Conservation (phyloP, 805 yeast genomes). For the Cyberlindnera petersonii region DNA sequence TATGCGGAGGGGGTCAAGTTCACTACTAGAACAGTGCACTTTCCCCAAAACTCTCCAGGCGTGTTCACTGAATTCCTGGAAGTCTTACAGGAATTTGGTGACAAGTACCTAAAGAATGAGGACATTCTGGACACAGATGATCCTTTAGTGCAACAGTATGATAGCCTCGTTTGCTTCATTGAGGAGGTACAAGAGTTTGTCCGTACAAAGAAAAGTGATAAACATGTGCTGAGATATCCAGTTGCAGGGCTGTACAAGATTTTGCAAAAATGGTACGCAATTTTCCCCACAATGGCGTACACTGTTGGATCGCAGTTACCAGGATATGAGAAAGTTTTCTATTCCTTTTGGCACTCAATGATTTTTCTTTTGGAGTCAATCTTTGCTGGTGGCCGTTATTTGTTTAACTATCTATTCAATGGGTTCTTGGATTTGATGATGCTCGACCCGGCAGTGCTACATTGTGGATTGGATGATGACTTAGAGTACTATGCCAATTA, state of each 20-base stretch:
- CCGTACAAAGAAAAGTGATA: constrained; percentile 7
- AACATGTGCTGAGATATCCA: constrained; percentile 21
- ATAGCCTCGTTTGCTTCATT: constrained; percentile 8
- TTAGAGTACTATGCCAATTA: constrained; percentile 17
- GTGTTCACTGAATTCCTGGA: constrained; percentile 21
- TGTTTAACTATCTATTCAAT: constrained; percentile 21
- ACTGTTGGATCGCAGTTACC: constrained; percentile 12
- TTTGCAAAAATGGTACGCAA: constrained; percentile 16
- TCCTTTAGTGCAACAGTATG: constrained; percentile 6
- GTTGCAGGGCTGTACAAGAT: constrained; percentile 14
- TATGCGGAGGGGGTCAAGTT: constrained; percentile 22
- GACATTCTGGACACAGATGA: constrained; percentile 10
- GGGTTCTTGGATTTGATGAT: constrained; percentile 18
- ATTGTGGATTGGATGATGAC: constrained; percentile 8
- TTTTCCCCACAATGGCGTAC: constrained; percentile 18
- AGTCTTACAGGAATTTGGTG: constrained; percentile 20
- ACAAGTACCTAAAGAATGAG: constrained; percentile 6
- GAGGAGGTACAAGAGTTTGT: constrained; percentile 9
- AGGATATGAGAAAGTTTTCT: constrained; percentile 16
- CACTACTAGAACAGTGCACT: constrained; percentile 18
- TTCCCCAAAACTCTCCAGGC: no score
- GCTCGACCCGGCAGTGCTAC: constrained; percentile 10
- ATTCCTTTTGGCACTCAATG: constrained; percentile 18
- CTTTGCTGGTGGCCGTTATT: constrained; percentile 18
- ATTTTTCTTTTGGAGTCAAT: constrained; percentile 16